These are phyloP conservation scores for Microsporum canis DNA, from an alignment of 2,329 filamentous ascomycete genomes.

Conservation along the genomic window DNA sequence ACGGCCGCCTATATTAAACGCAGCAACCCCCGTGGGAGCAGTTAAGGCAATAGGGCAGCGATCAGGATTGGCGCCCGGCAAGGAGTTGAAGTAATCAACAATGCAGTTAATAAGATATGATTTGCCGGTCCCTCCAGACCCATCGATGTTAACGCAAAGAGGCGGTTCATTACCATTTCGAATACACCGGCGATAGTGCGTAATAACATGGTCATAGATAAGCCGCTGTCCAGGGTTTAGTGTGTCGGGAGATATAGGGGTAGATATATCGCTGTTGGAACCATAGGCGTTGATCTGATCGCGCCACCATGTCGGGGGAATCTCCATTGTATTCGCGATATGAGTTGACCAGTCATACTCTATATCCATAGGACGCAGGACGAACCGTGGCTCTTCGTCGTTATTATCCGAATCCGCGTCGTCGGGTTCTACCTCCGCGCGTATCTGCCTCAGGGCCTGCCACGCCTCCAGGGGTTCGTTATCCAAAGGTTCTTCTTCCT, in stretches of 20 bases:
- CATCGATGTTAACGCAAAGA: neutral
- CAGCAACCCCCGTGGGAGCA: neutral
- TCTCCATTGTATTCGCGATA: neutral
- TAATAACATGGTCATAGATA: neutral
- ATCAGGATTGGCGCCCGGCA: neutral
- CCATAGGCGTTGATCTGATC: neutral
- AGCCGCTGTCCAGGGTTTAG: neutral
- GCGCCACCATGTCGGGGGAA: neutral
- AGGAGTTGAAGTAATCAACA: neutral
- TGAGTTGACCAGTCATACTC: neutral
- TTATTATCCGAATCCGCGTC: neutral
- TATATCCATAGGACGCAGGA: neutral
- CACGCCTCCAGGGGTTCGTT: neutral
- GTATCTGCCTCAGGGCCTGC: neutral
- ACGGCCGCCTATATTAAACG: neutral
- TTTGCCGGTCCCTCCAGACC: neutral
- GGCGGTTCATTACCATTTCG: neutral
- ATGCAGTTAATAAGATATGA: neutral
- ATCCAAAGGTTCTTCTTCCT: neutral
- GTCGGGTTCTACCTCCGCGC: neutral
- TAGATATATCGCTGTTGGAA: neutral
- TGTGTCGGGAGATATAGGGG: neutral
- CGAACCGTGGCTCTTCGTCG: neutral
- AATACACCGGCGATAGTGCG: neutral
- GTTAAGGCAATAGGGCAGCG: neutral